Percentiles rank a stretch among this genome's conserved stretches.
Conservation (phyloP, 225 moss, liverwort and hornwort species). For the Sphagnum contortum region DNA sequence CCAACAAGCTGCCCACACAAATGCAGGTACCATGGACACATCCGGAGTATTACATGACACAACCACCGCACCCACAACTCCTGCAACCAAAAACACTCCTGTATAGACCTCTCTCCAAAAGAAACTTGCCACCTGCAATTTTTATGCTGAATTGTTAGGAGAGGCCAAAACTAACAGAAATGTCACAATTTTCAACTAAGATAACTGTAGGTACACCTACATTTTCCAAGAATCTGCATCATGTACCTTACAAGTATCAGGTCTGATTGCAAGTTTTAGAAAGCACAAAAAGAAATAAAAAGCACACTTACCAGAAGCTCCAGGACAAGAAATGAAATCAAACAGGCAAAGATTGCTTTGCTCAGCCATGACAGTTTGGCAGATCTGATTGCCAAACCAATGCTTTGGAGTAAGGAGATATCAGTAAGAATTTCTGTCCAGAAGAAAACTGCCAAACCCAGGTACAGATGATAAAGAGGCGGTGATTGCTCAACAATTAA, state of each 20-base stretch:
- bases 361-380: constrained; percentile 48
- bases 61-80: constrained; percentile 71
- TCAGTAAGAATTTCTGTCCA: constrained; percentile 80
- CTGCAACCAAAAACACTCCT: constrained; percentile 65
- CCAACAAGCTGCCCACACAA: constrained; percentile 91
- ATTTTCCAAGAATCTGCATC: too few species aligned
- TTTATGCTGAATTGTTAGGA: neutral
- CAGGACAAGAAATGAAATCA: constrained; percentile 50
- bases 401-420: constrained; percentile 21
- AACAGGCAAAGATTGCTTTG: constrained; percentile 30
- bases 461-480: constrained; percentile 78
- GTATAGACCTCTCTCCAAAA: constrained; percentile 90
- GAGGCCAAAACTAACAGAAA: too few species aligned
- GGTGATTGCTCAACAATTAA: constrained; percentile 72
- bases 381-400: constrained; percentile 33
- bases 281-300: neutral
- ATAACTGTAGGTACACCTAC: too few species aligned
- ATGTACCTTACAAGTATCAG: too few species aligned
- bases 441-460: constrained; percentile 79
- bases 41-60: constrained; percentile 63
- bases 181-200: too few species aligned
- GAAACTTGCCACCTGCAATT: constrained; percentile 78
- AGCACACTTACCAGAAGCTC: constrained; percentile 75
- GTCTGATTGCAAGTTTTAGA: too few species aligned
- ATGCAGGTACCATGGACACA: constrained; percentile 82